Evolutionary conservation across 2,329 filamentous ascomycete species (phyloP).

Genomic region (Rutstroemia sydowiana): DNA sequence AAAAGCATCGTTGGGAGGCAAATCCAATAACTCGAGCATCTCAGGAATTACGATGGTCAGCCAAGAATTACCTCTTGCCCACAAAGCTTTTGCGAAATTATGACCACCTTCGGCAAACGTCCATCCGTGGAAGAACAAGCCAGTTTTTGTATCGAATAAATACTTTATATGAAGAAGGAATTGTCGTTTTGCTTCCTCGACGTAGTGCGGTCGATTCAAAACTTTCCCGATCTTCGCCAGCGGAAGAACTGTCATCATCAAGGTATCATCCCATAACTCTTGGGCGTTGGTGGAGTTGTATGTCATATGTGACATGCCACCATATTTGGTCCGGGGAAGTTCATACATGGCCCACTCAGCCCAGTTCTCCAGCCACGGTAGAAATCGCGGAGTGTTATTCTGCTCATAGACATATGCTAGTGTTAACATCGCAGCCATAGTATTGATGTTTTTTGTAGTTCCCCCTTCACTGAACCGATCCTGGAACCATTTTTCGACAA

Average conservation of each 20-base stretch:
- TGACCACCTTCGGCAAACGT: conserved; percentile 62
- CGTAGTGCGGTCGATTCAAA: conserved; percentile 61
- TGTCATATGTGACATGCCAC: conserved; percentile 34
- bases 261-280: conserved; percentile 77
- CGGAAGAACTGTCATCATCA: conserved; percentile 83
- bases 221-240: conserved; percentile 65
- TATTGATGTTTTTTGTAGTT: conserved; percentile 76
- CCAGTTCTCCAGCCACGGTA: conserved; percentile 75
- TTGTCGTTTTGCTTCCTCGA: conserved; percentile 71
- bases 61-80: conserved; percentile 63
- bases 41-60: conserved; percentile 78
- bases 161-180: conserved; percentile 75
- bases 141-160: conserved; percentile 63
- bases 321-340: conserved; percentile 62
- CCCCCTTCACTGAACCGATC: conserved; percentile 44
- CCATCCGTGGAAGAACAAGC: conserved; percentile 79
- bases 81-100: conserved; percentile 51
- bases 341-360: conserved; percentile 78
- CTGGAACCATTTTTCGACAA: conserved; percentile 68
- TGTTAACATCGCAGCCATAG: conserved; percentile 71
- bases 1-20: conserved; percentile 52
- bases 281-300: conserved; percentile 61
- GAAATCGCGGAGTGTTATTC: conserved; percentile 58
- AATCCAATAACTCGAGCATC: conserved; percentile 64
- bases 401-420: conserved; percentile 73